Base-by-base conservation (phyloP, 2,329 filamentous ascomycete species). In the Aspergillus pseudonomiae region DNA sequence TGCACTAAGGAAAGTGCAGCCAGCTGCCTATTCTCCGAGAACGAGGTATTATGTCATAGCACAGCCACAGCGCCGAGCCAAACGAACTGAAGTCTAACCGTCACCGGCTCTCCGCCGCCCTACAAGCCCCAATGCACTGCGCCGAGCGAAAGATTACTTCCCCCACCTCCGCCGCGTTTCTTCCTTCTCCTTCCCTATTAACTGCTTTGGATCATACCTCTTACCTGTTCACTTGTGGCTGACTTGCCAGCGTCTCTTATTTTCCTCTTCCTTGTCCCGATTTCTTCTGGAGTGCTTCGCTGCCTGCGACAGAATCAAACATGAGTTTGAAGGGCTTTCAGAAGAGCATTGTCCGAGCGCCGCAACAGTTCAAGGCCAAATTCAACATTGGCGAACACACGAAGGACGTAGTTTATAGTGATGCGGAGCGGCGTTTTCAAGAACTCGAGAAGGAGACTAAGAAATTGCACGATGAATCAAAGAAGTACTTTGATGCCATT, bases 281-380 rank as follows among this genome's bases (percentile, higher is more conserved):
- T 41, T 39, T 34, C 30, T 63, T 63, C 57, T 45, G 26, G 28
- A 59, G 45, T 52, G 39, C 55, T 61, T 60, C 52, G 54, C 59
- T 45, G 26, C 19, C 55, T 45, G 36, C 62, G 39, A 59, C 50
- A 36, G 52, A 56, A 24, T 60, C 59, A 67, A 70, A 73, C 76
- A 98, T 99, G 95, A 97, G 94, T 87, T 94, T 97, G 86, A 96
- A 95, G 82, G 95, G 95, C 74, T 92, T 99, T 75, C 89, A 91
- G 78, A 98, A 97, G 85, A 91, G 91, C 83, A 84, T 97, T 76
- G 87, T 88, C 67, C 88, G 95, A 82, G 94, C 94, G 75, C 95
- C 95, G 71, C 95, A 99, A 86, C 89, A 90, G 73, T 86, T 99
- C 84, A 96, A 94, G 80, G 85, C 89, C 74, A 93, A 89, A 74